A percentile compares a stretch with the other conserved stretches of the same genome.
These are phyloP conservation scores for Trichoderma polysporum DNA, from an alignment of 2,329 filamentous ascomycete genomes.

Conservation along the genomic window DNA sequence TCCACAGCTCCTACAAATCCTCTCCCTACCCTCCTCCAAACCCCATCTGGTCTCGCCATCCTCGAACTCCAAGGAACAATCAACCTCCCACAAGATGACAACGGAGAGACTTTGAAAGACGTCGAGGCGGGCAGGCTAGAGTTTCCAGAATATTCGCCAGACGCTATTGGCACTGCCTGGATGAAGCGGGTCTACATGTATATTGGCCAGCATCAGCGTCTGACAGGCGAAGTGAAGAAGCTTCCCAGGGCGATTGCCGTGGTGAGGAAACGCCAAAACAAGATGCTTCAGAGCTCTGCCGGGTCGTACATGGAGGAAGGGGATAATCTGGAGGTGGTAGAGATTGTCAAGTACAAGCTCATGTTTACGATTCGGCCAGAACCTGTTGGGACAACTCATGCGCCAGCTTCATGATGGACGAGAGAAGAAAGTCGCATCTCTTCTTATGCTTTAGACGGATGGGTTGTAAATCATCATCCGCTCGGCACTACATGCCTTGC, in stretches of 20 bases:
- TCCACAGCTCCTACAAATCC: constrained; percentile 44
- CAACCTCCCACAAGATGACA: constrained; percentile 60
- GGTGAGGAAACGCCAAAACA: constrained; percentile 58
- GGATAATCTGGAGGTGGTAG: constrained; percentile 74
- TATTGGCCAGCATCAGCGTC: constrained; percentile 81
- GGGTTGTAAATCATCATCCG: not conserved
- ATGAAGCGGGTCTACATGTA: constrained; percentile 90
- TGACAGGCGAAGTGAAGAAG: constrained; percentile 89
- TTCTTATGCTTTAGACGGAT: not conserved
- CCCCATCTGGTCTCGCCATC: constrained; percentile 83
- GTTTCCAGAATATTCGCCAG: constrained; percentile 69
- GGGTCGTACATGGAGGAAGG: constrained; percentile 36
- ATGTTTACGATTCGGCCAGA: constrained; percentile 83
- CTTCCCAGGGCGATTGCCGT: constrained; percentile 75
- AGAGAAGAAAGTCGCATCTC: no score
- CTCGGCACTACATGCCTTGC: not conserved
- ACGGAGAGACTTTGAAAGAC: constrained; percentile 33
- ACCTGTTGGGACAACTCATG: constrained; percentile 62
- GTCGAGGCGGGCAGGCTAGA: constrained; percentile 66
- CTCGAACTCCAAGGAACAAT: constrained; percentile 91
- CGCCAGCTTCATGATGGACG: constrained; percentile 21
- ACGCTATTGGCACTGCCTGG: constrained; percentile 62
- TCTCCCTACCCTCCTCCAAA: constrained; percentile 80
- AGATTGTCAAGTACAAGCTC: constrained; percentile 84
- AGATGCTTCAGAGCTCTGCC: constrained; percentile 45